Evolutionary conservation across 1,284 basidiomycete genomes (phyloP).

Genomic region (Microbotryum lychnidis-dioicae): DNA sequence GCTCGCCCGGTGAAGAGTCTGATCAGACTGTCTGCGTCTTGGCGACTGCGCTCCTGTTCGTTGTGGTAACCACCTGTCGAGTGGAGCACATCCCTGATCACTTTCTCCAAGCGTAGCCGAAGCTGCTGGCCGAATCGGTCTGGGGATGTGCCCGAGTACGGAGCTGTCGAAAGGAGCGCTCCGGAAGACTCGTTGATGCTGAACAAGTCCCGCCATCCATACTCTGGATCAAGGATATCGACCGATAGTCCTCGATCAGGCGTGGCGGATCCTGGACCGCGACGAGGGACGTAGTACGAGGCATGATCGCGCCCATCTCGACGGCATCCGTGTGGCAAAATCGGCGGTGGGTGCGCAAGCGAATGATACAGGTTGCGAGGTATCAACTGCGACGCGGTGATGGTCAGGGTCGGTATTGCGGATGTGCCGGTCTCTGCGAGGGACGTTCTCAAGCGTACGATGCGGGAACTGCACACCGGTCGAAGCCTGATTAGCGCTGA

Average conservation of each 20-base stretch:
- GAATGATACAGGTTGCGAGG: slow-evolving; percentile 9
- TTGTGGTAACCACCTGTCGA: too few relatives aligned
- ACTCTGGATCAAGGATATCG: slow-evolving; percentile 16
- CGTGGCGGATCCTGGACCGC: slow-evolving; percentile 6
- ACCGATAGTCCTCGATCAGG: slow-evolving; percentile 21
- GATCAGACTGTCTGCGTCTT: slow-evolving; percentile 7
- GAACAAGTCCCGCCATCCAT: slow-evolving; percentile 4
- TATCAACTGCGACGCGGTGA: slow-evolving; percentile 10
- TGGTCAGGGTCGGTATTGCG: neutral
- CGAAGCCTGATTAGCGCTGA: neutral
- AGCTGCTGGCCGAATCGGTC: too few relatives aligned
- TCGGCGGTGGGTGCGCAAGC: neutral
- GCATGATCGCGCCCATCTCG: neutral
- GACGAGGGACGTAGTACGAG: slow-evolving; percentile 6
- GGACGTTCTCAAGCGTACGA: slow-evolving; percentile 14
- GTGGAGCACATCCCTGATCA: too few relatives aligned
- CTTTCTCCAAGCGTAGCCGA: too few relatives aligned
- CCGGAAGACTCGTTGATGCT: slow-evolving; percentile 1
- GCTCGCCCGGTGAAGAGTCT: slow-evolving; percentile 15
- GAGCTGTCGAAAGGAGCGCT: too few relatives aligned
- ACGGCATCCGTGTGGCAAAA: slow-evolving; percentile 6
- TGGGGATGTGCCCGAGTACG: too few relatives aligned
- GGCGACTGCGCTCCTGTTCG: too few relatives aligned
- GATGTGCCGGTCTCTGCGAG: neutral
- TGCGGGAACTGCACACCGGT: slow-evolving; percentile 15